A percentile compares a stretch with the other conserved stretches of the same genome.
Evolutionary conservation across 495 filamentous ascomycete genomes (phyloP).

Genomic region (Penicillium bialowiezense): DNA sequence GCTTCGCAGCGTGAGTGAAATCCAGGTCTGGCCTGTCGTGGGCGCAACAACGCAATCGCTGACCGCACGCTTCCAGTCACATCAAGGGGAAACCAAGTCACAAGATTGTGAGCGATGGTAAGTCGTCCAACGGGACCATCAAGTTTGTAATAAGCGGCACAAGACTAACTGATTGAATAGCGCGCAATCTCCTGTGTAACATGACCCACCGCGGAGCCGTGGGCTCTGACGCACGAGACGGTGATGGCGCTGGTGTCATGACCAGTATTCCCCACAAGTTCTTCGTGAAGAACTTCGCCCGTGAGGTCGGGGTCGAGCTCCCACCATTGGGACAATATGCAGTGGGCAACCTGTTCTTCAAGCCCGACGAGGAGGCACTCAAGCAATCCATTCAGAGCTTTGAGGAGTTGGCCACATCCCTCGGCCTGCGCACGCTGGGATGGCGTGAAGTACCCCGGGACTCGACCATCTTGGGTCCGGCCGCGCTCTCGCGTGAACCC

Average conservation of each 20-base stretch:
- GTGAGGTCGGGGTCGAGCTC: constrained; percentile 79
- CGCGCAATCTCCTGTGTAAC: constrained; percentile 94
- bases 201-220: constrained; percentile 99
- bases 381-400: constrained; percentile 85
- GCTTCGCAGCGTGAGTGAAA: constrained; percentile 87
- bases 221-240: constrained; percentile 95
- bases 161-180: constrained; percentile 38
- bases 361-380: constrained; percentile 84
- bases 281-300: constrained; percentile 97
- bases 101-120: constrained; percentile 99
- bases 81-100: constrained; percentile 98
- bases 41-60: no score
- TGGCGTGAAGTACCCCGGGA: constrained; percentile 96
- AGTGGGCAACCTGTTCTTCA: constrained; percentile 98
- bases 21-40: no score
- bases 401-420: constrained; percentile 83
- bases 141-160: constrained; percentile 24
- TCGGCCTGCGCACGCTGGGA: constrained; percentile 88
- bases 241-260: constrained; percentile 98
- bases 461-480: constrained; percentile 88
- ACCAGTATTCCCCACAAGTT: constrained; percentile 98
- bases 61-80: constrained; percentile 54
- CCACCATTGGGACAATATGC: constrained; percentile 93
- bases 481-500: constrained; percentile 90
- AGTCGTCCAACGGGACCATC: no score